Evolutionary conservation across 2,329 filamentous ascomycete species (phyloP).

Genomic region (Pseudogymnoascus sp.): DNA sequence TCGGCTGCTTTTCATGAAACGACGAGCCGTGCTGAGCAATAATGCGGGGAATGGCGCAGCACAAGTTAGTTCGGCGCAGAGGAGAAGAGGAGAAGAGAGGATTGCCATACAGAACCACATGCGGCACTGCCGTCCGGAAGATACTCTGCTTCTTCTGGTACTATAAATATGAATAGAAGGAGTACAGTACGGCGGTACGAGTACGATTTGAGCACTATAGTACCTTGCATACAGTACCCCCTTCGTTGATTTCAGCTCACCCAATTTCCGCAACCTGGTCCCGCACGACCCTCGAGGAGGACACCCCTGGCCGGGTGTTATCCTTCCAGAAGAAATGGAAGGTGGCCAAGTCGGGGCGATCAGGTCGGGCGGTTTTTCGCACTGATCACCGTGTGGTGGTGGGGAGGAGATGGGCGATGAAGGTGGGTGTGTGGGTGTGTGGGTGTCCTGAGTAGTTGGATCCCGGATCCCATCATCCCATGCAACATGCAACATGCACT

Average conservation of each 20-base stretch:
- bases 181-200: too few species aligned
- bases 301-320: neutral
- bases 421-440: neutral
- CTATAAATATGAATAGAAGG: neutral
- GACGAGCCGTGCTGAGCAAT: neutral
- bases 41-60: neutral
- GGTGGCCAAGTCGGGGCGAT: neutral
- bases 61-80: neutral
- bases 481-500: conserved; percentile 1
- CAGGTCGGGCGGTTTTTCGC: conserved; percentile 1
- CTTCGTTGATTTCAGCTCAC: conserved; percentile 1
- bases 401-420: neutral
- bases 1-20: neutral
- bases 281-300: neutral
- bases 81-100: neutral
- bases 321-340: neutral
- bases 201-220: neutral
- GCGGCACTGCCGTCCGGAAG: neutral
- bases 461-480: neutral
- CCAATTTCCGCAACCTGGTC: conserved; percentile 6
- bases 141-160: neutral
- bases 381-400: conserved; percentile 6
- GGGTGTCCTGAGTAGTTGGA: neutral
- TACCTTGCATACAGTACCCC: neutral
- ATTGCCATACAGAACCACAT: neutral